These are phyloP conservation scores for Colletotrichum karsti DNA, from an alignment of 2,329 filamentous ascomycete genomes.

Conservation along the genomic window DNA sequence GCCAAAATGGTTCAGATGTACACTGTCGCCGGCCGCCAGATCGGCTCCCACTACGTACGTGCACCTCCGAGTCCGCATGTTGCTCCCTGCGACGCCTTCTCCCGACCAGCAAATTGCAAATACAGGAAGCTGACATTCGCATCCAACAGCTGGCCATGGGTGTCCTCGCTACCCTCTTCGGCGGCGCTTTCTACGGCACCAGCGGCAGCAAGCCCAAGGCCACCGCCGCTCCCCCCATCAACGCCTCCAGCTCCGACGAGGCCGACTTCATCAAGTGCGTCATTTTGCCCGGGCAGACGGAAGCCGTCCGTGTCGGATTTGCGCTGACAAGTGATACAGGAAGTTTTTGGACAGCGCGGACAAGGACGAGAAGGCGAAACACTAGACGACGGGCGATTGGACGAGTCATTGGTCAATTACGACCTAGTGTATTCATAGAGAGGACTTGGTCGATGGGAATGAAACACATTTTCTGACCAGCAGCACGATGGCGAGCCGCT, in stretches of 20 bases:
- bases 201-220: constrained; percentile 55
- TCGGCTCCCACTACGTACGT: constrained; percentile 70
- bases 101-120: constrained; percentile 9
- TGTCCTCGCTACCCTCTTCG: constrained; percentile 59
- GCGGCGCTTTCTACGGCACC: constrained; percentile 42
- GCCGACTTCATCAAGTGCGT: constrained; percentile 72
- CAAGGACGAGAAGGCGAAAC: constrained; percentile 51
- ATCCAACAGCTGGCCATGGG: constrained; percentile 63
- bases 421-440: constrained; percentile 29
- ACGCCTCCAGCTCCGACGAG: constrained; percentile 69
- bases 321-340: constrained; percentile 39
- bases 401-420: constrained; percentile 22
- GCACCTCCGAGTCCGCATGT: constrained; percentile 21
- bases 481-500: background rate
- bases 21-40: constrained; percentile 65
- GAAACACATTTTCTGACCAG: constrained; percentile 27
- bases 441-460: constrained; percentile 22
- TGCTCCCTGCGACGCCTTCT: background rate
- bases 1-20: constrained; percentile 60
- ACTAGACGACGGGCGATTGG: constrained; percentile 39
- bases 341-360: constrained; percentile 57
- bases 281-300: background rate
- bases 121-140: constrained; percentile 31
- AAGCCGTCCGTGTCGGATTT: background rate
- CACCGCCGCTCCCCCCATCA: constrained; percentile 64